Percentiles rank a stretch among this genome's conserved stretches.
Evolutionary conservation across 2,329 filamentous ascomycete species (phyloP).

Genomic region (Neonectria hederae): DNA sequence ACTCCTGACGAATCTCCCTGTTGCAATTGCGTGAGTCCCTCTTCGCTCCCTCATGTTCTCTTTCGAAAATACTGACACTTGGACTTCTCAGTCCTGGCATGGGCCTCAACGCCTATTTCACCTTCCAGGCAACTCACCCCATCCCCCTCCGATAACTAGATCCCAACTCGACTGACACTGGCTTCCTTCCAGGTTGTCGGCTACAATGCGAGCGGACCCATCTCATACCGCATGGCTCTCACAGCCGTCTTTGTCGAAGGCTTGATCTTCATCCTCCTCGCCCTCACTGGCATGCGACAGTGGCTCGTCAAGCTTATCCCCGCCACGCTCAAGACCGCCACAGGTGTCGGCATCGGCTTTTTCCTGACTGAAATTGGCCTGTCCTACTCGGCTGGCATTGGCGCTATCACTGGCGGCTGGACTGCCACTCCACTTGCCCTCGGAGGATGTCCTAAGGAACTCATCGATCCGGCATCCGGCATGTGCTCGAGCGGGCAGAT

Average conservation of each 20-base stretch:
- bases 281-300: constrained; percentile 75
- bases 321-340: constrained; percentile 71
- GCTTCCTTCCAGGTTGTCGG: constrained; percentile 68
- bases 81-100: constrained; percentile 66
- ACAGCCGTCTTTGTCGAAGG: constrained; percentile 73
- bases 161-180: neutral
- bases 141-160: neutral
- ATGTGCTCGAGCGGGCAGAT: constrained; percentile 72
- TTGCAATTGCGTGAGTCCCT: constrained; percentile 50
- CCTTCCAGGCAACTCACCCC: constrained; percentile 58
- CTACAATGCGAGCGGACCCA: constrained; percentile 63
- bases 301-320: constrained; percentile 76
- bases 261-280: constrained; percentile 70
- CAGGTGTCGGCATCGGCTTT: constrained; percentile 71
- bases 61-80: constrained; percentile 9
- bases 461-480: constrained; percentile 56
- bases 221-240: constrained; percentile 68
- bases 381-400: constrained; percentile 85
- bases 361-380: constrained; percentile 72
- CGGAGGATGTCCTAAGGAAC: constrained; percentile 74
- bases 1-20: constrained; percentile 80
- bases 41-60: neutral
- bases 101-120: constrained; percentile 75
- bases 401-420: constrained; percentile 76
- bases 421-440: constrained; percentile 76